phyloP scores from a whole-genome alignment of 2,329 filamentous ascomycete species.

The Nigrospora sphaerica region DNA sequence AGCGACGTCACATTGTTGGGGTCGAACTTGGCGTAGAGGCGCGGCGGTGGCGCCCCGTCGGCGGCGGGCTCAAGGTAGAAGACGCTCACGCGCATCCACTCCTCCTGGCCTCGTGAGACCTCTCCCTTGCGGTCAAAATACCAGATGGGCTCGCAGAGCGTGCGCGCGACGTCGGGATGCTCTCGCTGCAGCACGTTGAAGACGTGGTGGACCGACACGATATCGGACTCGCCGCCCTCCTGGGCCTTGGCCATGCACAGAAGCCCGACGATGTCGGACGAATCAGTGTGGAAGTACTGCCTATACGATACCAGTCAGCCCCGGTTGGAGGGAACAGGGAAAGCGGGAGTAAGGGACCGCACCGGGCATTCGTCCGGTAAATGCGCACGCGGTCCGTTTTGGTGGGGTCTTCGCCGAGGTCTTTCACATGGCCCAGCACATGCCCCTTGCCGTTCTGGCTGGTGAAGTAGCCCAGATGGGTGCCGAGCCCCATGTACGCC shows the following conservation, averaged over 20 bases:
- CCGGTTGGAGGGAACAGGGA: too few species aligned
- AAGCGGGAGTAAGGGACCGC: too few species aligned
- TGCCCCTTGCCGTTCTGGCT: slow-evolving; percentile 76
- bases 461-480: slow-evolving; percentile 78
- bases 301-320: slow-evolving; percentile 28
- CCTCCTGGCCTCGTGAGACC: slow-evolving; percentile 64
- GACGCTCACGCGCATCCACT: slow-evolving; percentile 64
- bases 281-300: slow-evolving; percentile 82
- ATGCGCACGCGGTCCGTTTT: slow-evolving; percentile 85
- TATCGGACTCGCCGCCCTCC: slow-evolving; percentile 77
- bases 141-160: slow-evolving; percentile 73
- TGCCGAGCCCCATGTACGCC: slow-evolving; percentile 85
- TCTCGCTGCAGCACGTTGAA: slow-evolving; percentile 74
- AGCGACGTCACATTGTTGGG: slow-evolving; percentile 81
- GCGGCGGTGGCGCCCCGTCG: slow-evolving; percentile 34
- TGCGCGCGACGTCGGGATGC: slow-evolving; percentile 70
- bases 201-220: slow-evolving; percentile 71
- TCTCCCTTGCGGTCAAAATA: slow-evolving; percentile 92
- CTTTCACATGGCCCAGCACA: slow-evolving; percentile 83
- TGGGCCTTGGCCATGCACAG: slow-evolving; percentile 72
- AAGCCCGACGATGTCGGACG: slow-evolving; percentile 75
- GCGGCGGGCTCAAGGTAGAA: slow-evolving; percentile 64
- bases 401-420: slow-evolving; percentile 72
- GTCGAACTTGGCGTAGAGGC: slow-evolving; percentile 82
- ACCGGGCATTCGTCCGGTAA: slow-evolving; percentile 74